Evolutionary conservation across 306 rosid species (phyloP).

Genomic region (Begonia fuchsioides): DNA sequence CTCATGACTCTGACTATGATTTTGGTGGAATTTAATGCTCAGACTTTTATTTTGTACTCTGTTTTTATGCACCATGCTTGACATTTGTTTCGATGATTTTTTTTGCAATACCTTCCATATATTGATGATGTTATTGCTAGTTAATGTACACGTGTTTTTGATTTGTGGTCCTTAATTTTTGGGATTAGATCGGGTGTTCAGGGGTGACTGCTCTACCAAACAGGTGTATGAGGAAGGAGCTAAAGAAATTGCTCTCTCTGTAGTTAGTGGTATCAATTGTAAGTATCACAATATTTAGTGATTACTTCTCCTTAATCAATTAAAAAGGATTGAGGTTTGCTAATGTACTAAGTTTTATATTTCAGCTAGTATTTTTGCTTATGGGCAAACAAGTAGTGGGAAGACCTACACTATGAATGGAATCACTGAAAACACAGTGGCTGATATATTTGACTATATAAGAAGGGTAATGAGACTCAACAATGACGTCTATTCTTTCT

Average conservation of each 20-base stretch:
- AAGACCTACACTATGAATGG: constrained; percentile 99
- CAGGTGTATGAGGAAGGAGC: constrained; percentile 91
- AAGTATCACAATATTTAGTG: constrained; percentile 19
- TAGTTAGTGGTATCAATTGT: constrained; percentile 86
- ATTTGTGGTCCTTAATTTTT: constrained; percentile 13
- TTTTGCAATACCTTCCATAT: too few relatives aligned
- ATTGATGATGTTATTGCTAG: constrained; percentile 1
- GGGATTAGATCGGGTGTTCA: constrained; percentile 71
- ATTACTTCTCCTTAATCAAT: constrained; percentile 15
- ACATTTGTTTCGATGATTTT: too few relatives aligned
- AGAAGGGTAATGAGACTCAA: constrained; percentile 43
- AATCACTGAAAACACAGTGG: constrained; percentile 71
- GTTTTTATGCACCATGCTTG: too few relatives aligned
- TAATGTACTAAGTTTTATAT: constrained; percentile 7
- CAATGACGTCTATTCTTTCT: constrained; percentile 7
- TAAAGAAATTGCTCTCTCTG: constrained; percentile 80
- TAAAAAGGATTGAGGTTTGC: constrained; percentile 7
- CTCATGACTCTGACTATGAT: too few relatives aligned
- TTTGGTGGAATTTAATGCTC: too few relatives aligned
- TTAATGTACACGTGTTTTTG: constrained; percentile 8
- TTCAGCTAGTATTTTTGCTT: constrained; percentile 93
- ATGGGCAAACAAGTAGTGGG: constrained; percentile 99
- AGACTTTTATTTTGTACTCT: too few relatives aligned
- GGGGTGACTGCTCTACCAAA: constrained; percentile 68
- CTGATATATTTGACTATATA: constrained; percentile 78